These are phyloP conservation scores for Penicillium sp. DNA, from an alignment of 2,329 filamentous ascomycete genomes.

Conservation along the genomic window DNA sequence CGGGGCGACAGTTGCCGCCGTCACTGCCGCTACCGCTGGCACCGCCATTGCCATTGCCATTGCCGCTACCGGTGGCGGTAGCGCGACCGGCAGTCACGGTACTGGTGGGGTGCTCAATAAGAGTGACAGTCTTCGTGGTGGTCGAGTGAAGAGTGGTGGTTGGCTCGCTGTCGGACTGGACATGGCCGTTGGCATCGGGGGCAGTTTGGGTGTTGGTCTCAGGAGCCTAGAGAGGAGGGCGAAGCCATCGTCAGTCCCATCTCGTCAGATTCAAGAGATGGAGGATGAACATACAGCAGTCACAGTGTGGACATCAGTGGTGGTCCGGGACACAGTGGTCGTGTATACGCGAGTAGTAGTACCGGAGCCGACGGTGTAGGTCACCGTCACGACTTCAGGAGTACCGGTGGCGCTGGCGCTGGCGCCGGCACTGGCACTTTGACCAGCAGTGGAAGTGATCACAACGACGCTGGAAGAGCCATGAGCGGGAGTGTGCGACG, in stretches of 20 bases:
- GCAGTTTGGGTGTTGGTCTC: neutral
- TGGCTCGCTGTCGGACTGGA: constrained; percentile 12
- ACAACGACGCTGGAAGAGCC: constrained; percentile 8
- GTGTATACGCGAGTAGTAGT: constrained; percentile 33
- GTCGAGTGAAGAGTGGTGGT: constrained; percentile 28
- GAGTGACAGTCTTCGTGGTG: constrained; percentile 25
- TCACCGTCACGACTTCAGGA: constrained; percentile 23
- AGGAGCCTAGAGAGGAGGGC: neutral
- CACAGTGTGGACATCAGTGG: constrained; percentile 24
- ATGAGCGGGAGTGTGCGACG: neutral
- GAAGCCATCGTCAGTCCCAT: neutral
- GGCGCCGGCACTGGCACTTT: constrained; percentile 6
- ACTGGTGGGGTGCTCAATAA: constrained; percentile 16
- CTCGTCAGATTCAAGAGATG: neutral
- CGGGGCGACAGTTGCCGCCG: constrained; percentile 8
- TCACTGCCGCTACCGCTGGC: neutral
- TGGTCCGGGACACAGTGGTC: constrained; percentile 33
- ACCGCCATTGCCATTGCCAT: too few relatives aligned
- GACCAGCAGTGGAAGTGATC: constrained; percentile 18
- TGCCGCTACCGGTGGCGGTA: constrained; percentile 3
- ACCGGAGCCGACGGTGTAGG: constrained; percentile 37
- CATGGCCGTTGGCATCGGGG: constrained; percentile 7
- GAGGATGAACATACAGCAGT: constrained; percentile 19
- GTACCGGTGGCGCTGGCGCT: constrained; percentile 16
- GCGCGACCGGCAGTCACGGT: constrained; percentile 10